Percentiles rank a stretch among this genome's conserved stretches.
phyloP scores from a whole-genome alignment of 306 rosid genomes.

The Hylodesmum podocarpum region DNA sequence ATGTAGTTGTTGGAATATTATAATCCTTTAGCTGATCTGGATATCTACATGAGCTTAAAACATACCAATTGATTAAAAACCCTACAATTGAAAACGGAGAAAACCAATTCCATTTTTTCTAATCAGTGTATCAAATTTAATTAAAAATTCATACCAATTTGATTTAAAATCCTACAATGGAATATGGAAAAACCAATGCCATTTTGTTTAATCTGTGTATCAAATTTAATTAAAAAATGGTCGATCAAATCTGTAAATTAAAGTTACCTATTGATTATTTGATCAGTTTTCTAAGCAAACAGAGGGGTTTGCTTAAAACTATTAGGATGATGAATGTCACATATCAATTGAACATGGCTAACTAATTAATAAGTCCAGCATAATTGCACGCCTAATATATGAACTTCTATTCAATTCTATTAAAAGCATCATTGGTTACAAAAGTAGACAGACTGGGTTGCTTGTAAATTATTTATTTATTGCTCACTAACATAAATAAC shows the following conservation, averaged over 20 bases:
- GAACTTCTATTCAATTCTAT: background rate
- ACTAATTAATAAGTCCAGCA: background rate
- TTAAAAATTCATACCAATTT: too few relatives aligned
- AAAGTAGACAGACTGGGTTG: background rate
- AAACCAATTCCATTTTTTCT: background rate
- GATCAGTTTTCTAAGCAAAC: background rate
- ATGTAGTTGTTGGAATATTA: background rate
- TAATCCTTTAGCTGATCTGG: background rate
- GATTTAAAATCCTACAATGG: too few relatives aligned
- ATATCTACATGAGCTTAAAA: background rate
- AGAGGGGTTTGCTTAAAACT: background rate
- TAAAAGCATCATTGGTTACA: background rate
- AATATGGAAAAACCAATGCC: background rate
- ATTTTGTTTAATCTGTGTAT: background rate
- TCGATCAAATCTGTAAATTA: background rate
- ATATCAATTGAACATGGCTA: background rate
- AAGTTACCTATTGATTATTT: background rate
- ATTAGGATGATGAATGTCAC: background rate
- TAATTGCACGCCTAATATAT: background rate
- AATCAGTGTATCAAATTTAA: background rate
- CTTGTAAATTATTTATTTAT: background rate
- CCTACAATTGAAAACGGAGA: too few relatives aligned
- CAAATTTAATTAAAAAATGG: background rate
- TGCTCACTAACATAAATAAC: background rate
- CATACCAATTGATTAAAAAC: too few relatives aligned